Base-by-base conservation (phyloP, 768 basidiomycete genomes). In the Royoungia palumana region DNA sequence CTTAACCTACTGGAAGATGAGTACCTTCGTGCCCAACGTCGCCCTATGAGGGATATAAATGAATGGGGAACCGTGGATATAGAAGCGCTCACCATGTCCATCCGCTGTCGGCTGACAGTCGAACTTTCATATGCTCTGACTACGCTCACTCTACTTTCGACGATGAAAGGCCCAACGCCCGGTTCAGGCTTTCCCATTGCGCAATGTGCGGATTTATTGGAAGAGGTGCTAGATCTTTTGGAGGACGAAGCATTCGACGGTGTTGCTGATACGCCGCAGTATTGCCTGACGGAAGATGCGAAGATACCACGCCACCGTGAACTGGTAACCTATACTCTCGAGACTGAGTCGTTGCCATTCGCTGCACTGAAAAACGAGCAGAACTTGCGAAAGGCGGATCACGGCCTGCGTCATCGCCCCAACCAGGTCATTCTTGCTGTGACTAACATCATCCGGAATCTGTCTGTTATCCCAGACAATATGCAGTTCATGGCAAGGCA, bases 111-210 rank as follows among this genome's bases (percentile, higher is more conserved):
- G 30, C 70, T 97, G 35, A 77, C 84, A 9, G 76, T 81, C 39
- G 95, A 99, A 66, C 71, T 94, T 45, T 86, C 93, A 4, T 98
- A 94, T 64, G 91, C 89, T 5, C 71, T 99, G 56, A 92, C 93
- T 19, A 89, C 90, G 5, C 75, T 97, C 56, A 85, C 85, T 4
- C 72, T 95, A 62, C 71, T 96, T 48, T 87, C 88, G 12, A 83
- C 85, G 2, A 83, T 90, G 81, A 80, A 80, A 24, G 83, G 81
- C 10, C 79, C 78, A 48, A 74, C 76, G n/a, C 63, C 61, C 5
- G 70, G 70, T 37, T 61, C 64, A 3, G 89, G 87, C 11, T 91
- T 94, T 64, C 85, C 86, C 2, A 80, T 96, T 20, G 66, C 70
- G 14, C 82, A 87, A 51, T 88, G 89, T 55, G 72, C 74, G 5